These are phyloP conservation scores for Lactifluus pinguis DNA, from an alignment of 768 basidiomycete species.

Conservation along the genomic window DNA sequence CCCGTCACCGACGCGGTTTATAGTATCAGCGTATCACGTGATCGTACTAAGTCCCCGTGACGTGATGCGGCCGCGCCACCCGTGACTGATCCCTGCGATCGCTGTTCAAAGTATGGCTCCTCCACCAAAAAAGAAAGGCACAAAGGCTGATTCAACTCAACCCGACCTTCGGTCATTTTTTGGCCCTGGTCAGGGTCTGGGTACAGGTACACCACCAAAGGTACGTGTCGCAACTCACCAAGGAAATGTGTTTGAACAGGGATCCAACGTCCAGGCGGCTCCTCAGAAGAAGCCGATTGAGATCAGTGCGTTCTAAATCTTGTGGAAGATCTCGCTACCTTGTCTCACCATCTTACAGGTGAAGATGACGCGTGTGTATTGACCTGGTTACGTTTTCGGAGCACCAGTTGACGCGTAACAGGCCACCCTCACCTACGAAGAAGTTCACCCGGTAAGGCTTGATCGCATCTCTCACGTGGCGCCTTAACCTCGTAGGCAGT, in stretches of 20 bases:
- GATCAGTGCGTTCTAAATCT: slow-evolving; percentile 1
- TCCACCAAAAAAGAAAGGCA: slow-evolving; percentile 1
- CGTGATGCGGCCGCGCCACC: too few relatives aligned
- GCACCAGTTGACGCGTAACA: background rate
- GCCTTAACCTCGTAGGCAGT: background rate
- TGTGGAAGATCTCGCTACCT: background rate
- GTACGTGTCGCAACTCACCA: background rate
- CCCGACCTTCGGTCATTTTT: slow-evolving; percentile 9
- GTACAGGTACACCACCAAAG: background rate
- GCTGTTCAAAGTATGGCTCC: background rate
- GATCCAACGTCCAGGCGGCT: background rate
- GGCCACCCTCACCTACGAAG: background rate
- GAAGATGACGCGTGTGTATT: slow-evolving; percentile 12
- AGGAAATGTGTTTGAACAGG: background rate
- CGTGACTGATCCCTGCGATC: too few relatives aligned
- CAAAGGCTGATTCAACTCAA: slow-evolving; percentile 1
- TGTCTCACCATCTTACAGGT: slow-evolving; percentile 3
- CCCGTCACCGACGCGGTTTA: too few relatives aligned
- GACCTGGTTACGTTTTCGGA: background rate
- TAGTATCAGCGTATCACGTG: too few relatives aligned
- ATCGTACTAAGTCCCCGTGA: too few relatives aligned
- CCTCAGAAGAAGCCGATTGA: background rate
- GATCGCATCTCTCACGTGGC: background rate
- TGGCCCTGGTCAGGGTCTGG: background rate
- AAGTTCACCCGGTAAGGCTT: background rate